Base-by-base conservation (phyloP, 257 asterid species). In the Solanum okadae region DNA sequence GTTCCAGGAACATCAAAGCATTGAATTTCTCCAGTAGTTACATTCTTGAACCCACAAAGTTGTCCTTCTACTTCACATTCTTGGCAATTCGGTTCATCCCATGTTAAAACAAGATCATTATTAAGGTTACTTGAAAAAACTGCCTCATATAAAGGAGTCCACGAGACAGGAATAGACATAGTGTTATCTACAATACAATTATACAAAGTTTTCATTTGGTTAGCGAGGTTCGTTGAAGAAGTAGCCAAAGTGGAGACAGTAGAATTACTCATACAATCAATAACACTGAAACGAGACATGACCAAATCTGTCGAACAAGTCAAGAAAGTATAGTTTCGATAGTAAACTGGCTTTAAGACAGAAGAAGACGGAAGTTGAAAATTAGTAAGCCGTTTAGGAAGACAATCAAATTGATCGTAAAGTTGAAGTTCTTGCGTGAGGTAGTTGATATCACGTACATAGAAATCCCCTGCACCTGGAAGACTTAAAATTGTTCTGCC, bases 161-260 rank as follows among this genome's bases (percentile, higher is more conserved):
- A 85, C 3, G 94, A 73, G 85, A 93, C 90, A 2, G 98, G 96
- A 76, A 95, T 77, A 2, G 90, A 84, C 82, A 89, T 29, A 75
- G 91, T 92, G 8, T 5, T 75, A 73, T 93, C 76, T 15, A 40
- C 59, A 1, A 63, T 92, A 44, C 99, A 96, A 75, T 82, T 82
- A 31, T 49, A 82, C 63, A 3, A 49, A 18, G n/a, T 37, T 56
- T 27, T 89, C 98, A 93, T 86, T 52, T 85, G 85, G 78, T 25
- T 86, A 10, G 87, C 94, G 13, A 90, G 87, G 42, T 34, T 71
- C 72, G 6, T 29, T 11, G 93, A 91, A 15, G 95, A 61, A 86
- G 95, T 93, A 2, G 98, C 98, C 31, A 93, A 16, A 2, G 91
- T 88, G 5, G 93, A 90, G 8, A 44, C 20, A 10, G 90, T 84